Conservation (phyloP, 1,284 basidiomycete genomes). For the Ceratobasidium sp. region DNA sequence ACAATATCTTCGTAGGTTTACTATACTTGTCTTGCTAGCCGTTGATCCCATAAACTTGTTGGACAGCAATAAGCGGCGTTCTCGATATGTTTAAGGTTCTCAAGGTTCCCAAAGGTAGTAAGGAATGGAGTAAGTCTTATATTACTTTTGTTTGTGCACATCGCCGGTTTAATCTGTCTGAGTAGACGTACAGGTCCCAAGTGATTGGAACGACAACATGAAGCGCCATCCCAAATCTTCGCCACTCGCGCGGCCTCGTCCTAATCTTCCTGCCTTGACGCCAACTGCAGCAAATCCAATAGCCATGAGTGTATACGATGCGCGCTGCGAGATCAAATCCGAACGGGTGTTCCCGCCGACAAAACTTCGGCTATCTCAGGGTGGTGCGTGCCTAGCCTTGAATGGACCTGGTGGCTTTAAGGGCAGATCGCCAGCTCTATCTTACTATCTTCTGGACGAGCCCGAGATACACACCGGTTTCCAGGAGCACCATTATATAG, state of each 20-base stretch:
- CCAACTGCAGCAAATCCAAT: constrained; percentile 8
- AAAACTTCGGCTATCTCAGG: neutral
- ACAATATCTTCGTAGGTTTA: neutral
- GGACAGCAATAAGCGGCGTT: no score
- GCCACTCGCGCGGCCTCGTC: constrained; percentile 5
- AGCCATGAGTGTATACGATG: constrained; percentile 21
- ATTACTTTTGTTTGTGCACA: no score
- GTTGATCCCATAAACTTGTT: no score
- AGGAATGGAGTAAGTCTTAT: no score
- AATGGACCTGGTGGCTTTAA: constrained; percentile 18
- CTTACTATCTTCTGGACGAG: constrained; percentile 1
- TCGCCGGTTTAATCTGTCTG: no score
- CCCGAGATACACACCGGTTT: neutral
- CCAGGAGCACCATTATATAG: neutral
- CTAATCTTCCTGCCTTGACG: constrained; percentile 24
- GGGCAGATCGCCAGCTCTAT: constrained; percentile 1
- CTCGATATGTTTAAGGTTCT: neutral
- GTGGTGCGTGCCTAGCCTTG: constrained; percentile 15
- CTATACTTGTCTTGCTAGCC: neutral
- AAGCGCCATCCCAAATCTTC: constrained; percentile 11
- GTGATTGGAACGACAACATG: neutral
- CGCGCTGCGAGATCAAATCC: constrained; percentile 35
- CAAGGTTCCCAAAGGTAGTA: neutral
- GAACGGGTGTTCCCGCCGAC: neutral
- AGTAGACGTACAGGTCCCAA: neutral